These are phyloP conservation scores for Candida montana DNA, from an alignment of 805 yeast species.

Conservation along the genomic window DNA sequence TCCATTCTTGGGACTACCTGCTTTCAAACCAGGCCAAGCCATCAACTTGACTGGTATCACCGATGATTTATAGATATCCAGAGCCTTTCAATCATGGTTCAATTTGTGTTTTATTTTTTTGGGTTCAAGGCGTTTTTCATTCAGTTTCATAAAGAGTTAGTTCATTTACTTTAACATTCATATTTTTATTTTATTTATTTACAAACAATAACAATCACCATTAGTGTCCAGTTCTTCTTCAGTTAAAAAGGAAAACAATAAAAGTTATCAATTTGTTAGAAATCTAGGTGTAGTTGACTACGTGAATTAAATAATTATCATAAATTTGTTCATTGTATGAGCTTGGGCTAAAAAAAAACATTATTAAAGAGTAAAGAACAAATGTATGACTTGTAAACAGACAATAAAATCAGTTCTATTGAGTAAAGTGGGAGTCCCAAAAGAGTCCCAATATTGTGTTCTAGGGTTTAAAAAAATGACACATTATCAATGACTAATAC, in stretches of 20 bases:
- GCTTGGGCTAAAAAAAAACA: too few relatives aligned
- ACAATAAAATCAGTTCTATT: not conserved
- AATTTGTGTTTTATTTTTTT: not conserved
- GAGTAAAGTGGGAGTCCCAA: not conserved
- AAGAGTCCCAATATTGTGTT: too few relatives aligned
- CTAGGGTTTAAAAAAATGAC: too few relatives aligned
- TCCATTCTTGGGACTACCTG: slow-evolving; percentile 95
- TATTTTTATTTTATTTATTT: not conserved
- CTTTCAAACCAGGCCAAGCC: slow-evolving; percentile 95
- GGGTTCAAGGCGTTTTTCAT: not conserved
- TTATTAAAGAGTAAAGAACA: not conserved
- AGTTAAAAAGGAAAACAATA: too few relatives aligned
- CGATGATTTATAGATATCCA: slow-evolving; percentile 53
- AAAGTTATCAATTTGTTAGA: not conserved
- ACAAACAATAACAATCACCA: too few relatives aligned
- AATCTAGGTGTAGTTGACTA: too few relatives aligned
- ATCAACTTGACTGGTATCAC: slow-evolving; percentile 70
- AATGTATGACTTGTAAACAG: not conserved
- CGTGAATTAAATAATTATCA: not conserved
- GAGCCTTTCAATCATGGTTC: not conserved
- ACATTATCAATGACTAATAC: too few relatives aligned
- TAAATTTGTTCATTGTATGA: not conserved
- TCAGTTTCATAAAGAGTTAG: too few relatives aligned
- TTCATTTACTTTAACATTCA: not conserved
- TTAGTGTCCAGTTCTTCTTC: too few relatives aligned